Conservation (phyloP, 2,329 filamentous ascomycete species). For the Diplodia mutila region DNA sequence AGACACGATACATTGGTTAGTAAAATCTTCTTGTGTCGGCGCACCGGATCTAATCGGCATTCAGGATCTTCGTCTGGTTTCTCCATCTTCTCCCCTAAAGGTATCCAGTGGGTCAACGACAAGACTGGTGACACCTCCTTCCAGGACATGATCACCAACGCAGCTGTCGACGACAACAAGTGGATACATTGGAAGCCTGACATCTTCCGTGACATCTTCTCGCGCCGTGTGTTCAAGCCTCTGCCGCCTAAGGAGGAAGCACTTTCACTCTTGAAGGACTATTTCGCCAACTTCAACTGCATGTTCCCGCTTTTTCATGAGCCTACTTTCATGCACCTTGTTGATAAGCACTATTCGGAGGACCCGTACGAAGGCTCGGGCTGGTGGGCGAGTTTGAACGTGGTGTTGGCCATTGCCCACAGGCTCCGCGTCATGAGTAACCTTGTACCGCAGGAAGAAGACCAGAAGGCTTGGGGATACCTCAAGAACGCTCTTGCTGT, state of each 20-base stretch:
- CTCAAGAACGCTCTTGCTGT: slow-evolving; percentile 96
- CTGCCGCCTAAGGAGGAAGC: slow-evolving; percentile 87
- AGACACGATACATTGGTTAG: slow-evolving; percentile 91
- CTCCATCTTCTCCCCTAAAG: slow-evolving; percentile 97
- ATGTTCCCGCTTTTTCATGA: slow-evolving; percentile 98
- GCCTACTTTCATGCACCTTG: slow-evolving; percentile 96
- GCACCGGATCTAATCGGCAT: slow-evolving; percentile 29
- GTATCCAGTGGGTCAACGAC: slow-evolving; percentile 97
- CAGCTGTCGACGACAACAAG: slow-evolving; percentile 85
- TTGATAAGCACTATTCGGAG: slow-evolving; percentile 88
- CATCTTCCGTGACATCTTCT: slow-evolving; percentile 90
- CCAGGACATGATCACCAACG: slow-evolving; percentile 90
- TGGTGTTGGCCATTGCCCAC: slow-evolving; percentile 90
- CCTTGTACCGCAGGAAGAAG: slow-evolving; percentile 84
- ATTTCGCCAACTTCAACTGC: slow-evolving; percentile 98
- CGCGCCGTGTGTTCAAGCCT: slow-evolving; percentile 78
- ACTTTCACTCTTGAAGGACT: slow-evolving; percentile 85
- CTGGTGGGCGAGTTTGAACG: slow-evolving; percentile 98
- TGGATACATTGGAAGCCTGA: slow-evolving; percentile 99
- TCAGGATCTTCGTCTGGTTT: slow-evolving; percentile 93
- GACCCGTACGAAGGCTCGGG: slow-evolving; percentile 94
- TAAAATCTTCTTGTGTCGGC: neutral
- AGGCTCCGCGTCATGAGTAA: slow-evolving; percentile 94
- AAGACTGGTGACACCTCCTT: slow-evolving; percentile 97
- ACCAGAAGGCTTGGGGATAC: slow-evolving; percentile 92